Percentiles rank a stretch among this genome's conserved stretches.
phyloP scores from a whole-genome alignment of 2,329 filamentous ascomycete species.

The Trichoderma polysporum region DNA sequence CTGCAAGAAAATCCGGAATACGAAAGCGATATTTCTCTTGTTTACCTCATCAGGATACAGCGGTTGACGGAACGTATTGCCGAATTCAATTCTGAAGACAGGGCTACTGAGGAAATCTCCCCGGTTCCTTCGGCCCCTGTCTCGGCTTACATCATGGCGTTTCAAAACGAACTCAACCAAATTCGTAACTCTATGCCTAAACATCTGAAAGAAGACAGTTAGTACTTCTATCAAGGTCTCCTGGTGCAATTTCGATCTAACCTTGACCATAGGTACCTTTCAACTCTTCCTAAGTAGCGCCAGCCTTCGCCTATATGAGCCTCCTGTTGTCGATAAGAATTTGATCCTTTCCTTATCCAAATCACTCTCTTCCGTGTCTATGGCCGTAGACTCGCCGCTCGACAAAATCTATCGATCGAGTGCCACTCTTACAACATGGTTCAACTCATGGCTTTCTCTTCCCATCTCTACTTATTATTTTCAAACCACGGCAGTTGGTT shows the following conservation, averaged over 20 bases:
- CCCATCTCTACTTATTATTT: conserved; percentile 44
- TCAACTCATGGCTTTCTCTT: conserved; percentile 48
- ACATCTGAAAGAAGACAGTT: conserved; percentile 40
- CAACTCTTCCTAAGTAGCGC: conserved; percentile 43
- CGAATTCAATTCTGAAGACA: conserved; percentile 39
- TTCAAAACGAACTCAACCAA: conserved; percentile 46
- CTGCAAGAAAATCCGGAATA: conserved; percentile 46
- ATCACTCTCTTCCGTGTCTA: conserved; percentile 40
- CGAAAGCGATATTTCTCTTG: conserved; percentile 46
- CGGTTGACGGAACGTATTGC: conserved; percentile 52
- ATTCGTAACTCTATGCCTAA: conserved; percentile 39
- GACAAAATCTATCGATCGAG: conserved; percentile 52
- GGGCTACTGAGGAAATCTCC: conserved; percentile 35
- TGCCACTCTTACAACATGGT: conserved; percentile 48
- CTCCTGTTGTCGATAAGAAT: conserved; percentile 43
- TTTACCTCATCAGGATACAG: conserved; percentile 50
- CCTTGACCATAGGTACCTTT: conserved; percentile 37
- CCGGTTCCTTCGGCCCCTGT: conserved; percentile 41
- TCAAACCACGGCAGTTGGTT: conserved; percentile 45
- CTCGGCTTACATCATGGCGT: conserved; percentile 47
- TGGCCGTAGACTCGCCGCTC: conserved; percentile 43
- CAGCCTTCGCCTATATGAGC: conserved; percentile 48
- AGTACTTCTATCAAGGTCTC: conserved; percentile 22
- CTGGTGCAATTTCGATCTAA: neutral
- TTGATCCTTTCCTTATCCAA: conserved; percentile 45